Conservation (phyloP, 75 land plant genomes). For the Picea sitchensis region DNA sequence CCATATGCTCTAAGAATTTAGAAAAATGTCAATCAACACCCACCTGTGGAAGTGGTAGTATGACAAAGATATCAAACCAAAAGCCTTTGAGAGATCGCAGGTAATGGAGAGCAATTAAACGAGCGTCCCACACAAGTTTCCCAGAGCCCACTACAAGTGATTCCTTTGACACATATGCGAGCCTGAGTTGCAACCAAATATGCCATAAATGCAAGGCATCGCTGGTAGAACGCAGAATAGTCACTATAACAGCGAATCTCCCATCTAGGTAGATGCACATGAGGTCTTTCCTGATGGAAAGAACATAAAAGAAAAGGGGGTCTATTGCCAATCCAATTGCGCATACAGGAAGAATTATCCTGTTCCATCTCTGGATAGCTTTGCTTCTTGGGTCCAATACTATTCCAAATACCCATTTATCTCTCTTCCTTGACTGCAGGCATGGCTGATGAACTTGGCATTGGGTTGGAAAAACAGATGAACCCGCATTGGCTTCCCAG, state of each 20-base stretch:
- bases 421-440: not conserved
- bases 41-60: slow-evolving; percentile 94
- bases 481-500: slow-evolving; percentile 72
- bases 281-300: slow-evolving; percentile 45
- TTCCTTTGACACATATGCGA: slow-evolving; percentile 82
- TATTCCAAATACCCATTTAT: slow-evolving; percentile 38
- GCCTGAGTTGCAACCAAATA: slow-evolving; percentile 80
- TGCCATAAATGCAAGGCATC: slow-evolving; percentile 71
- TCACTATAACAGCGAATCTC: slow-evolving; percentile 51
- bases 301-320: slow-evolving; percentile 83
- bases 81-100: slow-evolving; percentile 64
- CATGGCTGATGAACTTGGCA: slow-evolving; percentile 19
- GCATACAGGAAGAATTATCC: slow-evolving; percentile 59
- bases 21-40: not conserved
- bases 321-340: slow-evolving; percentile 68
- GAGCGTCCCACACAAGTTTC: slow-evolving; percentile 88
- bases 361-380: slow-evolving; percentile 65
- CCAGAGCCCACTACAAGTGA: slow-evolving; percentile 89
- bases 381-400: slow-evolving; percentile 80
- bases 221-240: slow-evolving; percentile 55
- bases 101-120: slow-evolving; percentile 65
- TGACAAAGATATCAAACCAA: slow-evolving; percentile 77
- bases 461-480: slow-evolving; percentile 34
- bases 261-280: slow-evolving; percentile 69
- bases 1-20: too few relatives aligned